Evolutionary conservation across 2,329 filamentous ascomycete genomes (phyloP), one percentile per base, ranked within the genome.

Genomic region (Cladosporium phlei): DNA sequence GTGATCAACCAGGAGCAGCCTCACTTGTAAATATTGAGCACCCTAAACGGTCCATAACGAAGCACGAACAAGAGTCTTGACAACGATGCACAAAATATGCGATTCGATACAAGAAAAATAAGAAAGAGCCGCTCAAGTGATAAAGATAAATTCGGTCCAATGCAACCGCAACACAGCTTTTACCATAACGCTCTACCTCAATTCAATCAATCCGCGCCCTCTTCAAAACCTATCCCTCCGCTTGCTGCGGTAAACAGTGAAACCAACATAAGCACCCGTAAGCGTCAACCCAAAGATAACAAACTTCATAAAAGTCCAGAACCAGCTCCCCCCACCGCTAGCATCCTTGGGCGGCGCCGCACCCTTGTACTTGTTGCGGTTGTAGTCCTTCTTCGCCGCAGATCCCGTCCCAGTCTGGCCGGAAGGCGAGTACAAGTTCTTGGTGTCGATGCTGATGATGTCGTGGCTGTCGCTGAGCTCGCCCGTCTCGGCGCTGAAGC

Each of bases 381-480:
- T 66, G 47, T 68, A 62, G 54, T 69, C 71, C 56, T 66, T 69
- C 48, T 52, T 61, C 5, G 53, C 53, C 9, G 52, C 47, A n/a
- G 51, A 38, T 12, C 46, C 46, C 17, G 59, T 63, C 37, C 59
- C 55, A 3, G 57, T 55, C 30, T 55, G 55, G 16, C 62, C 63
- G 24, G 73, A 70, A 27, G 78, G 79, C 59, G 78, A 82, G 73
- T 97, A 97, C 52, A 98, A 74, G 68, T 96, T 98, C 74, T 85
- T 86, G 48, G 91, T 84, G 54, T 82, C 76, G 59, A 98, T 79
- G 40, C 82, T 85, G 65, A 97, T 82, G 67, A 98, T 94, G 70
- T 98, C 93, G 76, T 96, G 91, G 76, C 95, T 95, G 72, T 98
- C 93, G 69, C 83, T 88, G 55, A 98, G 80, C 73, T 98, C 91